Evolutionary conservation across 139 green algal genomes (phyloP), one percentile per base, ranked within the genome.

Genomic region (Mychonastes homosphaera): DNA sequence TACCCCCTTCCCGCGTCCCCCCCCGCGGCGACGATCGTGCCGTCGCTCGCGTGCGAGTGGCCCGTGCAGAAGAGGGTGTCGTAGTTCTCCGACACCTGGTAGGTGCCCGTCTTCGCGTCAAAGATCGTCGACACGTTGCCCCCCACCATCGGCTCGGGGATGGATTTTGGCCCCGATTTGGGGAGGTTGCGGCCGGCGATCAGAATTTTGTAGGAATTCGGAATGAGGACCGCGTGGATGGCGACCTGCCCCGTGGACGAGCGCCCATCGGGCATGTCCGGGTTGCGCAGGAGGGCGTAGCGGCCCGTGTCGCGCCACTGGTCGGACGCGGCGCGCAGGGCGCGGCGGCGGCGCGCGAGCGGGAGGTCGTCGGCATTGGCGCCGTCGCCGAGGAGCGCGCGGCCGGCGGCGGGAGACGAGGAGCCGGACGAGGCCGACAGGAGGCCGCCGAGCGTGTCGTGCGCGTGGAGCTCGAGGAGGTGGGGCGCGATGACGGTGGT

Each of bases 71-170:
- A 65, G 23, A 65, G 48, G 15, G 58, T 65, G 35, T 65, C 58
- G 36, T 58, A 65, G 36, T 65, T 65, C 2, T 47, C 48, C 5
- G 58, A 58, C 1, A 65, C 58, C 13, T 35, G 0, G 48, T 65
- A 65, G 3, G 15, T 52, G 13, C 58, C 58, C 3, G 48, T 58
- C 13, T 33, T 24, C 19, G 58, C 58, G 28, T 65, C 47, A n/a
- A 58, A 65, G 10, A 65, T 48, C 1, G 58, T 65, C 2, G 58
- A 65, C 26, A 65, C 58, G 39, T 65, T 65, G 58, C 58, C 58
- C 12, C 23, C 41, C 3, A 65, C 58, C 7, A 26, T 3, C 18
- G 58, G 58, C 38, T 65, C 58, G 15, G 58, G 58, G 9, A 24
- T 41, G 4, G 47, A 58, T 16, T 65, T 65, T 27, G 48, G 58